Percentiles rank a stretch among this genome's conserved stretches.
Evolutionary conservation across 176 grass and related monocot species (phyloP).

Genomic region (Aegilops longissima): DNA sequence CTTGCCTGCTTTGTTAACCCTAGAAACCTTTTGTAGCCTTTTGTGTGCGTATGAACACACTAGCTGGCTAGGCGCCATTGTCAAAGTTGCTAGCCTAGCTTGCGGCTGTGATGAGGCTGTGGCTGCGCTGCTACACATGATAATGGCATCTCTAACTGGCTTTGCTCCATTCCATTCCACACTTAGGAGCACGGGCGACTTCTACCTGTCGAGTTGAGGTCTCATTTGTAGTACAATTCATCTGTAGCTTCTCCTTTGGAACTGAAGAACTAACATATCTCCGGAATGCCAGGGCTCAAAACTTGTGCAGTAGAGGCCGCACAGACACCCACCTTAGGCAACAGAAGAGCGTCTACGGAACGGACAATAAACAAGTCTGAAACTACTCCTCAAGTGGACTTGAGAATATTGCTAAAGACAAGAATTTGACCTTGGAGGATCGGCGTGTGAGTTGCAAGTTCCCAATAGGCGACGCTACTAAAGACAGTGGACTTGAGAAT

Average conservation of each 20-base stretch:
- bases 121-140: background rate
- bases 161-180: background rate
- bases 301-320: background rate
- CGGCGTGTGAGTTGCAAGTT: conserved; percentile 29
- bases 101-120: background rate
- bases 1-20: background rate
- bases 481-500: conserved; percentile 26
- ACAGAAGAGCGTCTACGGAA: conserved; percentile 22
- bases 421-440: conserved; percentile 30
- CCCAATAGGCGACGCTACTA: conserved; percentile 19
- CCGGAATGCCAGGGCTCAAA: background rate
- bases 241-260: background rate
- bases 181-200: background rate
- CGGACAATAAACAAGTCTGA: conserved; percentile 13
- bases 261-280: background rate
- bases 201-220: too few species aligned
- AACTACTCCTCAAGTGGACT: background rate
- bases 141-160: background rate
- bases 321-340: background rate
- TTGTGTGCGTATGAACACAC: background rate
- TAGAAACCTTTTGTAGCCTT: conserved; percentile 1
- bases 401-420: background rate
- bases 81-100: background rate
- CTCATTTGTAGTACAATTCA: background rate
- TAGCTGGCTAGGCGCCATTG: background rate